phyloP scores from a whole-genome alignment of 2,329 filamentous ascomycete species.

The Ceratocystis papillata region DNA sequence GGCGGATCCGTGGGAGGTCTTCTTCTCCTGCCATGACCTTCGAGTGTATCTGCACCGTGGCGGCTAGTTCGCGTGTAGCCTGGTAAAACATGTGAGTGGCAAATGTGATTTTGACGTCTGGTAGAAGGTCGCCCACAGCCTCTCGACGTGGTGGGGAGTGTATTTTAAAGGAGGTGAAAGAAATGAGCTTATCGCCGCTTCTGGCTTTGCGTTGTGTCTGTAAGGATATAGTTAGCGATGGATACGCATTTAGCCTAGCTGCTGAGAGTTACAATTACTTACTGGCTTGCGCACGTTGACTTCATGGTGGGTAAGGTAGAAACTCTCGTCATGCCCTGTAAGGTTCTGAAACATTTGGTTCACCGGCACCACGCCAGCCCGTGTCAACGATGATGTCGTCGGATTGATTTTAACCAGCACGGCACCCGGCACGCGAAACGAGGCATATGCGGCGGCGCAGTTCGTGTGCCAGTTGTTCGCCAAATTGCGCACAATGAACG shows the following conservation, averaged over 20 bases:
- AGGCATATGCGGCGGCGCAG: slow-evolving; percentile 10
- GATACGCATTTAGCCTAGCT: background rate
- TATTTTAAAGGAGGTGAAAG: slow-evolving; percentile 18
- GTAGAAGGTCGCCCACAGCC: background rate
- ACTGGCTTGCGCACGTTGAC: slow-evolving; percentile 18
- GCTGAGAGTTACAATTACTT: background rate
- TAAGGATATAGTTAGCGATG: background rate
- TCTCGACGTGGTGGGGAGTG: background rate
- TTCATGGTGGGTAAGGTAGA: slow-evolving; percentile 15
- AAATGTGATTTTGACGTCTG: slow-evolving; percentile 13
- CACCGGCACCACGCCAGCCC: slow-evolving; percentile 10
- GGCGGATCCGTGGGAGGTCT: slow-evolving; percentile 1
- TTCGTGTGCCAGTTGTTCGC: slow-evolving; percentile 17
- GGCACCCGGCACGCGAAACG: slow-evolving; percentile 18
- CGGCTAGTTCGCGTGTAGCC: slow-evolving; percentile 20
- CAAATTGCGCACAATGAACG: slow-evolving; percentile 37
- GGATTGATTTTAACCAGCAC: slow-evolving; percentile 3
- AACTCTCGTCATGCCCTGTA: slow-evolving; percentile 4
- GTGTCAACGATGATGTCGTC: slow-evolving; percentile 14
- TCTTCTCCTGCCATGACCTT: slow-evolving; percentile 5
- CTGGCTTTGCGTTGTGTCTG: slow-evolving; percentile 10
- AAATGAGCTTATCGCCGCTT: slow-evolving; percentile 19
- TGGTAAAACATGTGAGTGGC: slow-evolving; percentile 19
- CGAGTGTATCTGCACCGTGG: slow-evolving; percentile 16
- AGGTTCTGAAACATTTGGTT: slow-evolving; percentile 17